A percentile compares a stretch with the other conserved stretches of the same genome.
Evolutionary conservation across 139 green algal species (phyloP).

Genomic region (Trebouxia sp.): DNA sequence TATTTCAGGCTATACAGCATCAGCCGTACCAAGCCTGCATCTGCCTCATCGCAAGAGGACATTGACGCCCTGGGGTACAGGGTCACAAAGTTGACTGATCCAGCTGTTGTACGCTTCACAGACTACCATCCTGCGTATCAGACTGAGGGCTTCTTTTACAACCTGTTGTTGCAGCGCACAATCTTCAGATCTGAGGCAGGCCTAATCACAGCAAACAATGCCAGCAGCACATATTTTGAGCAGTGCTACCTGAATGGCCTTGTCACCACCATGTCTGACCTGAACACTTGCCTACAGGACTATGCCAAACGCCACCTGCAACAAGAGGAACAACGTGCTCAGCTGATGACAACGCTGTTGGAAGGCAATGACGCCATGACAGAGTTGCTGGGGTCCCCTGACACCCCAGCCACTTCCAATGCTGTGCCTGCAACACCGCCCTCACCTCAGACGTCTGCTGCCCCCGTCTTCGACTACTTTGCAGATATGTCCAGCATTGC

Average conservation of each 20-base stretch:
- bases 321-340: not conserved
- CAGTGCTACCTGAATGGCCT: not conserved
- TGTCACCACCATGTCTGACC: not conserved
- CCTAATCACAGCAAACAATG: not conserved
- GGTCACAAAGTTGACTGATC: not conserved
- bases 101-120: not conserved
- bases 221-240: not conserved
- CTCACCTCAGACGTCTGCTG: not conserved
- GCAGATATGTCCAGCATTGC: not conserved
- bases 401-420: not conserved
- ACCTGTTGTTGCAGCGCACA: not conserved
- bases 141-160: not conserved
- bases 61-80: not conserved
- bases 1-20: not conserved
- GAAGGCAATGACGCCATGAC: not conserved
- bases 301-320: slow-evolving; percentile 4
- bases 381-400: not conserved
- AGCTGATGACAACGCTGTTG: not conserved
- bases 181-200: not conserved
- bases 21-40: not conserved
- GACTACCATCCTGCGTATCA: not conserved
- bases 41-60: not conserved
- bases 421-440: too few relatives aligned
- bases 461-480: too few relatives aligned
- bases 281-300: not conserved